Evolutionary conservation across 495 filamentous ascomycete genomes (phyloP), one percentile per base, ranked within the genome.

Genomic region (Aspergillus diversus): DNA sequence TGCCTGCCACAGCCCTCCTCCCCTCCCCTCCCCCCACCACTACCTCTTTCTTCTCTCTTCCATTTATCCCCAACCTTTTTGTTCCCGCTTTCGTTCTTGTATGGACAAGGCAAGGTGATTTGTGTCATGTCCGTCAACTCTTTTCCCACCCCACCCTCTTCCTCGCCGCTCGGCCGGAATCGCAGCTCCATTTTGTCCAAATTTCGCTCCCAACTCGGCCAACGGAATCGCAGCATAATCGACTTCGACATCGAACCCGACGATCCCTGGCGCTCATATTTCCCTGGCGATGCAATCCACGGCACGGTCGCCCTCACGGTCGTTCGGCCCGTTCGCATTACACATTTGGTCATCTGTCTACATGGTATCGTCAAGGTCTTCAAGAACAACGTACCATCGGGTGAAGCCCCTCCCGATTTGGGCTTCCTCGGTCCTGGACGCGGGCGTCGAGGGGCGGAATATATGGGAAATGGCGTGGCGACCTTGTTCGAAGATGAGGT

Each of bases 401-500:
- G 86, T 5, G 89, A 95, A 65, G 71, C 77, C 73, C 56, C 76
- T 67, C 73, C 75, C 55, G 77, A 85, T 66, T 59, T 77, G 58
- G 75, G 76, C 13, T 79, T 78, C 32, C 67, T 85, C 39, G 87
- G 79, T 63, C 80, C 77, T 48, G 83, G 81, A 37, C 77, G 80
- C 75, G 81, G 76, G 70, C 85, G 79, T 80, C 83, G 77, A 69
- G 76, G 73, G 61, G 84, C 75, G 11, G 89, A 92, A 70, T 92
- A 93, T 68, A 83, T 87, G 71, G 90, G 89, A 35, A 91, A 93
- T 79, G 93, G 93, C 31, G 84, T 92, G 69, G 89, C 89, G 11
- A 92, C 89, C 7, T 76, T 99, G 47, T 98, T 97, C 67, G 90
- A 94, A 74, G 93, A 98, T 69, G 92, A 99, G 71, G 81, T 89